phyloP scores from a whole-genome alignment of 805 yeast genomes.

The Torulaspora indica region DNA sequence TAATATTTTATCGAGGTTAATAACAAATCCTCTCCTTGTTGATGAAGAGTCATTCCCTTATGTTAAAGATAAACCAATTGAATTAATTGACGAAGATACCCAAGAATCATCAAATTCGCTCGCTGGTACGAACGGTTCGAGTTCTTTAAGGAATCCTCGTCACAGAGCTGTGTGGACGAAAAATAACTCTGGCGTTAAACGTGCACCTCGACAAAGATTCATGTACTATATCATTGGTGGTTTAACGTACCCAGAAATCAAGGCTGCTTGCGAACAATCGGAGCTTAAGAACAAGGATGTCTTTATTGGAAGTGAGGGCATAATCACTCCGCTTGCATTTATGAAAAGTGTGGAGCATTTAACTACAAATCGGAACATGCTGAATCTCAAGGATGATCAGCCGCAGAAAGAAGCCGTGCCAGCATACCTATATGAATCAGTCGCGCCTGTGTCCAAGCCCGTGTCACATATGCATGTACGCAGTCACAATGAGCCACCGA shows the following conservation, averaged over 20 bases:
- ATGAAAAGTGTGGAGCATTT: constrained; percentile 39
- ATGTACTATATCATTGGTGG: constrained; percentile 89
- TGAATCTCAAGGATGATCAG: constrained; percentile 41
- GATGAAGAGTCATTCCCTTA: constrained; percentile 65
- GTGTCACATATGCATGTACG: constrained; percentile 26
- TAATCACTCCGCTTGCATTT: constrained; percentile 50
- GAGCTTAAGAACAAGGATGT: constrained; percentile 62
- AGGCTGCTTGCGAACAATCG: constrained; percentile 69
- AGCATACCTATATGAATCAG: constrained; percentile 37
- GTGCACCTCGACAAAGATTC: constrained; percentile 56
- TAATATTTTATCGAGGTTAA: constrained; percentile 48
- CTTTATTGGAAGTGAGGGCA: constrained; percentile 73
- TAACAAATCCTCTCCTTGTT: constrained; percentile 44
- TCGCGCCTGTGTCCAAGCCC: constrained; percentile 23
- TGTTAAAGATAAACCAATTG: constrained; percentile 66
- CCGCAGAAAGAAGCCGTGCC: constrained; percentile 41
- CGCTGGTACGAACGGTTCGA: constrained; percentile 36
- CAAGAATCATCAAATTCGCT: constrained; percentile 31
- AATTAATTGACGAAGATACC: constrained; percentile 38
- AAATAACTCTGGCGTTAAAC: constrained; percentile 27
- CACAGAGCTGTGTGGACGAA: constrained; percentile 78
- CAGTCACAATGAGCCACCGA: constrained; percentile 15
- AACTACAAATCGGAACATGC: constrained; percentile 37
- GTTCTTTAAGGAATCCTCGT: constrained; percentile 62
- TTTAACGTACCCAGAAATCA: constrained; percentile 72